Evolutionary conservation across 352 stramenopile genomes (phyloP), one percentile per base, ranked within the genome.

Genomic region (Phytopythium montanum): DNA sequence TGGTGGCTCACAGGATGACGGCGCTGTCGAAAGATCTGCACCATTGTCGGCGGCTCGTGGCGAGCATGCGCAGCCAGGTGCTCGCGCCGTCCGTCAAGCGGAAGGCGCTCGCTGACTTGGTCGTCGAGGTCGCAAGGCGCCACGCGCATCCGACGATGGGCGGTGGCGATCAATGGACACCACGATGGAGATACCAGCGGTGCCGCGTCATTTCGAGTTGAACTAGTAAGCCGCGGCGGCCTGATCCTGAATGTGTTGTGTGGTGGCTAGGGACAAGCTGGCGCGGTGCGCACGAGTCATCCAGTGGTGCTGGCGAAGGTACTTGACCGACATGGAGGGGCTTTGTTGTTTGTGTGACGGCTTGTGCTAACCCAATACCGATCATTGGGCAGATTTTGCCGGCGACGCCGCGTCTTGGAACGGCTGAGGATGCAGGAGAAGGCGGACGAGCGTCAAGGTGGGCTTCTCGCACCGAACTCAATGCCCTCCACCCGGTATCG

Each of bases 31-130:
- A 77, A n/a, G 74, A 85, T 66, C 62, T 87, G 49, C 72, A 77
- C 53, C 67, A 67, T 60, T 87, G 77, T 56, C 72, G 77, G 14
- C 76, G 76, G 6, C 53, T 87, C 50, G 80, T 88, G 14, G 62
- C 64, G 21, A 61, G 59, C 13, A 87, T 90, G 68, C 76, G 80
- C 18, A 62, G 68, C 0, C 49, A 85, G 10, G 70, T 88, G 10
- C 52, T 79, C 54, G 61, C 65, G 13, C 69, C 72, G 41, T 73
- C 79, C 13, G 19, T 81, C 18, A 73, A 79, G 18, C 65, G 79
- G 28, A 57, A 78, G 39, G 57, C 81, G 7, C 38, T 76, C 2
- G 33, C 57, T 5, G 69, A 85, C 19, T 50, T 82, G 12, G 65
- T 73, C 21, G 12, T 46, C 16, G 38, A 49, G 12, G 55, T 81